These are phyloP conservation scores for Beauveria asiatica DNA, from an alignment of 2,329 filamentous ascomycete species.

Conservation along the genomic window DNA sequence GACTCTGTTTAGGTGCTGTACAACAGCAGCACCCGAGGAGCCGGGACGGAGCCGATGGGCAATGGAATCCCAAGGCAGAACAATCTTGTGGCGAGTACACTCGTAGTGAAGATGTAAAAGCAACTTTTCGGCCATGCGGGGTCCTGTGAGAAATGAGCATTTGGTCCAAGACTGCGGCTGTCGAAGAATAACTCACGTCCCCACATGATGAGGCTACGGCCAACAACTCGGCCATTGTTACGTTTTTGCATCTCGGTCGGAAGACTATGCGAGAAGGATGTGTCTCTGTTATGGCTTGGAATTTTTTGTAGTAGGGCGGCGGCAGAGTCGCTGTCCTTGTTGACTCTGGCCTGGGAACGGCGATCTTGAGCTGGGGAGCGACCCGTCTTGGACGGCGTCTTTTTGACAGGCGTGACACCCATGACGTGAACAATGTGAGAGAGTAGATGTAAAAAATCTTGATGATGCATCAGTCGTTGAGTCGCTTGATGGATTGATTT, in stretches of 20 bases:
- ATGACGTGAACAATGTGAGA: conserved; percentile 4
- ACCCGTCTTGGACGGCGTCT: conserved; percentile 15
- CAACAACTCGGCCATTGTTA: conserved; percentile 22
- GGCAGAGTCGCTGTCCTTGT: conserved; percentile 10
- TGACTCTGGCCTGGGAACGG: conserved; percentile 12
- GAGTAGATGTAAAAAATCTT: not conserved
- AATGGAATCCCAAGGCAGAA: conserved; percentile 31
- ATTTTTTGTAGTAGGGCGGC: not conserved
- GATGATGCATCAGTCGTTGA: no score
- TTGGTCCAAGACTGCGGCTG: not conserved
- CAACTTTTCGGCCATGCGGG: conserved; percentile 38
- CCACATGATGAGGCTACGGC: conserved; percentile 34
- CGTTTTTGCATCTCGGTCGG: conserved; percentile 17
- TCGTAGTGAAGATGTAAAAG: conserved; percentile 34
- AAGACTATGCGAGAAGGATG: conserved; percentile 6
- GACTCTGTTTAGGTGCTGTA: conserved; percentile 29
- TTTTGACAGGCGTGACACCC: conserved; percentile 13
- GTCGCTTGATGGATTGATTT: not conserved
- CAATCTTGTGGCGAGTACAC: conserved; percentile 21
- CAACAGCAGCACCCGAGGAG: conserved; percentile 29
- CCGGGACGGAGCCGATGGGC: conserved; percentile 34
- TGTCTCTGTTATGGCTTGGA: not conserved
- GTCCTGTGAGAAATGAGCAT: conserved; percentile 22
- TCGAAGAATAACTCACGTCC: conserved; percentile 27
- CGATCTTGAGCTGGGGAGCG: conserved; percentile 13